Base-by-base conservation (phyloP, 371 early-diverging fungal species). In the Mortierella sp. region DNA sequence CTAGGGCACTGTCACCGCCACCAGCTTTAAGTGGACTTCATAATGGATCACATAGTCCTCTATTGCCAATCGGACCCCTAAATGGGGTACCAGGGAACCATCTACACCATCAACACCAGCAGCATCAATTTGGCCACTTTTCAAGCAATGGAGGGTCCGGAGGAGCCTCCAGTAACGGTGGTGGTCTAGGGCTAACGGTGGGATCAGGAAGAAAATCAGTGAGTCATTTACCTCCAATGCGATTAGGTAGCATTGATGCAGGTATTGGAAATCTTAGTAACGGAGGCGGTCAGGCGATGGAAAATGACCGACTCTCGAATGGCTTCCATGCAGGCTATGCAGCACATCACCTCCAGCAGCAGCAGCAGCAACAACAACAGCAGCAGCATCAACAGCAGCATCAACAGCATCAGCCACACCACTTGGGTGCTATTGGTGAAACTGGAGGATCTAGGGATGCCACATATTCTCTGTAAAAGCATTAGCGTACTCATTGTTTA, bases 141-240 rank as follows among this genome's bases (percentile, higher is more conserved):
- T 49, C 65, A 15, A 66, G 45, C 47, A 68, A 57, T 60, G 67
- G 67, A 26, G 59, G 43, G 7, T 19, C 34, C 31, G 23, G 37
- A 6, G 47, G 57, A 12, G 49, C 53, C 15, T 12, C 28, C 17
- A 28, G 53, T 13, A 53, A 53, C 28, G 53, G 53, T 15, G 17
- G 29, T 32, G 57, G 65, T 15, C 54, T 70, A 17, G 80, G 70
- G 15, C 35, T 73, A 26, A 34, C 71, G 0, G 80, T 80, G 15
- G 80, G 80, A 1, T 67, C 80, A 9, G 75, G 75, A 8, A 63
- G 80, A 23, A 80, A 80, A 58, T 80, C 80, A 12, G 61, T 80
- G 49, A 74, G 80, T 57, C 80, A 80, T 32, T 3, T 67, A 31
- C 67, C 75, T 29, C 53, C 70, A 17, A 59, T 63, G 59, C 57